Evolutionary conservation across 2,329 filamentous ascomycete species (phyloP).

Genomic region (Ustilaginoidea virens): DNA sequence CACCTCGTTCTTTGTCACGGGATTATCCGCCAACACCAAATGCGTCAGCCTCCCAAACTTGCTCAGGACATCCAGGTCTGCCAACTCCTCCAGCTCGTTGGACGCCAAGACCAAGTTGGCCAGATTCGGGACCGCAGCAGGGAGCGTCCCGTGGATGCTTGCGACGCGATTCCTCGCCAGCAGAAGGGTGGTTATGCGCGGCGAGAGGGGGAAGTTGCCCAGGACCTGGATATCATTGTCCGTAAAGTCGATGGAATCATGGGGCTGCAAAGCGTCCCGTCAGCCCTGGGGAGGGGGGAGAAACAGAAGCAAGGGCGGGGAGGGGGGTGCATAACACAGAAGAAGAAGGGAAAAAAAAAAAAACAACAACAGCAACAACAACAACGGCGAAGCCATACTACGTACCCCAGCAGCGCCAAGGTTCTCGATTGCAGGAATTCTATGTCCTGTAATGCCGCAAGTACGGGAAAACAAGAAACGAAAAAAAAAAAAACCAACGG

Average conservation of each 20-base stretch:
- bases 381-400: not conserved
- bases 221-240: conserved; percentile 91
- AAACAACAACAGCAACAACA: not conserved
- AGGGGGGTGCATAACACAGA: too few relatives aligned
- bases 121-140: conserved; percentile 66
- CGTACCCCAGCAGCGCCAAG: conserved; percentile 78
- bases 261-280: conserved; percentile 41
- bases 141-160: conserved; percentile 61
- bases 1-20: conserved; percentile 85
- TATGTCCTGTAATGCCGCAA: conserved; percentile 61
- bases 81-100: conserved; percentile 72
- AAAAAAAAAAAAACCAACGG: conserved; percentile 16
- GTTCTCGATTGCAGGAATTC: conserved; percentile 96
- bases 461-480: conserved; percentile 22
- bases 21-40: conserved; percentile 71
- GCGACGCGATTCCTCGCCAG: conserved; percentile 79
- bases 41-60: conserved; percentile 59
- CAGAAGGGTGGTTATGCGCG: conserved; percentile 73
- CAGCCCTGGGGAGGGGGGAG: too few relatives aligned
- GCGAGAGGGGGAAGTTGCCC: conserved; percentile 84
- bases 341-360: not conserved
- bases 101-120: conserved; percentile 66
- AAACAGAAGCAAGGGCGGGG: too few relatives aligned
- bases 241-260: conserved; percentile 95
- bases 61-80: conserved; percentile 70